These are phyloP conservation scores for Xylariales sp. DNA, from an alignment of 2,329 filamentous ascomycete genomes.

Conservation along the genomic window DNA sequence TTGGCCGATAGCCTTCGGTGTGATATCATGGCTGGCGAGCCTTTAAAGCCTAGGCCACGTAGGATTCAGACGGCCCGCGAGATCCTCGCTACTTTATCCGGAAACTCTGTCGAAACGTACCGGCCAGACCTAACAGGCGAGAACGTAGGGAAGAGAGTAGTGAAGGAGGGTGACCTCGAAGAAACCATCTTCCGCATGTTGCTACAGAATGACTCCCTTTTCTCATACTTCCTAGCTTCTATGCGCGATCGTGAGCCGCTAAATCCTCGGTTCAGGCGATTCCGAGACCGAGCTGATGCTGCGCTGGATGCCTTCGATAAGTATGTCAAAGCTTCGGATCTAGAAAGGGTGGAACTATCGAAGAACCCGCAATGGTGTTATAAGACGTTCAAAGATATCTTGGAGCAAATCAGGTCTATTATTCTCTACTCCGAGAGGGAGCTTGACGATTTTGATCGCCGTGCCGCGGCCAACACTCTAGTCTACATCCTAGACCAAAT, in stretches of 20 bases:
- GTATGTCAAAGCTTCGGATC: slow-evolving; percentile 41
- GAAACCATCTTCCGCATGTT: slow-evolving; percentile 65
- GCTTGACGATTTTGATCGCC: slow-evolving; percentile 53
- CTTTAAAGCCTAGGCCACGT: slow-evolving; percentile 47
- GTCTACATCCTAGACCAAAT: slow-evolving; percentile 61
- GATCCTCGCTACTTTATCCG: slow-evolving; percentile 61
- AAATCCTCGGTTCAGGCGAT: slow-evolving; percentile 60
- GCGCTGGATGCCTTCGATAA: slow-evolving; percentile 59
- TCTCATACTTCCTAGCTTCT: slow-evolving; percentile 62
- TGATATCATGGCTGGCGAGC: slow-evolving; percentile 53
- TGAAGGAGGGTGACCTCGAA: slow-evolving; percentile 61
- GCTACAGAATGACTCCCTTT: slow-evolving; percentile 65
- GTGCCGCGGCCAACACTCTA: slow-evolving; percentile 60
- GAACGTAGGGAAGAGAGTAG: slow-evolving; percentile 49
- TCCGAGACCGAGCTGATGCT: slow-evolving; percentile 60
- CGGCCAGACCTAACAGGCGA: slow-evolving; percentile 58
- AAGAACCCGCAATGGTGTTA: slow-evolving; percentile 64
- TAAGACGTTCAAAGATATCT: slow-evolving; percentile 57
- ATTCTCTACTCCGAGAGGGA: slow-evolving; percentile 55
- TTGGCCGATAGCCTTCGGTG: slow-evolving; percentile 65
- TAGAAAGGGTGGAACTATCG: slow-evolving; percentile 33
- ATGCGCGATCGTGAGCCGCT: slow-evolving; percentile 58
- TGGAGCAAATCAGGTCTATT: slow-evolving; percentile 56
- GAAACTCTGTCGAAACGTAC: slow-evolving; percentile 55
- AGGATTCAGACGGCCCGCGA: slow-evolving; percentile 63